Base-by-base conservation (phyloP, 768 basidiomycete genomes). In the Nevesoporus exiguus region DNA sequence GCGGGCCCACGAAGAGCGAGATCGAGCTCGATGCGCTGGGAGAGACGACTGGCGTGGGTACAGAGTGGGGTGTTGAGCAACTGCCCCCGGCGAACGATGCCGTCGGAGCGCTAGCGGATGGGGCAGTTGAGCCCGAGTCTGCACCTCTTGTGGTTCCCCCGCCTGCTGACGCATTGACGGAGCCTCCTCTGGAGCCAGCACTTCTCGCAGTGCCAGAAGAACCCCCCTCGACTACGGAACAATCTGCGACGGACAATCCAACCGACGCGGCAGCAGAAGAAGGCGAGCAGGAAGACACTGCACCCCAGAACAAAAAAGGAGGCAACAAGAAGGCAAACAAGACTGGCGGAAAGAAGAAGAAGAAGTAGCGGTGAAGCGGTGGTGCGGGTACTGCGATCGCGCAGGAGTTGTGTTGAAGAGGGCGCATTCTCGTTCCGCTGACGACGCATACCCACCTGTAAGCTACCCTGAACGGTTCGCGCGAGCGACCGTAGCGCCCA, bases 171-270 rank as follows among this genome's bases (percentile, higher is more conserved):
- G 45, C 0, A 9, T 3, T 4, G 9, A 3, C 25, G 33, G 58
- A 47, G n/a, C 8, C 25, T 14, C 47, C 1, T 11, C 9, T 14
- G 27, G 56, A 52, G 19, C 0, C 29, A 29, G 10, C 25, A 19
- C 5, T 24, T 5, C 3, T 30, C 13, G 25, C 8, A 24, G 10
- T 10, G 2, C 15, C 17, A 36, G 48, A 39, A 0, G 56, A 58
- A 40, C 36, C 25, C 1, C 11, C 29, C 31, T 48, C 37, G 17
- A 7, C 47, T 39, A 42, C 39, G 30, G 62, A 61, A 7, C 41
- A 4, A 36, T 47, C 54, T 11, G 10, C 55, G 37, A 59, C 61
- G 13, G 61, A 62, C 0, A 50, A 50, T 19, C 61, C 53, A 7
- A 57, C 59, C 5, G 41, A 40, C 14, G 24, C 31, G 14, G 14